Evolutionary conservation across 2,329 filamentous ascomycete genomes (phyloP), one percentile per base, ranked within the genome.

Genomic region (Hypoxylon sp.): DNA sequence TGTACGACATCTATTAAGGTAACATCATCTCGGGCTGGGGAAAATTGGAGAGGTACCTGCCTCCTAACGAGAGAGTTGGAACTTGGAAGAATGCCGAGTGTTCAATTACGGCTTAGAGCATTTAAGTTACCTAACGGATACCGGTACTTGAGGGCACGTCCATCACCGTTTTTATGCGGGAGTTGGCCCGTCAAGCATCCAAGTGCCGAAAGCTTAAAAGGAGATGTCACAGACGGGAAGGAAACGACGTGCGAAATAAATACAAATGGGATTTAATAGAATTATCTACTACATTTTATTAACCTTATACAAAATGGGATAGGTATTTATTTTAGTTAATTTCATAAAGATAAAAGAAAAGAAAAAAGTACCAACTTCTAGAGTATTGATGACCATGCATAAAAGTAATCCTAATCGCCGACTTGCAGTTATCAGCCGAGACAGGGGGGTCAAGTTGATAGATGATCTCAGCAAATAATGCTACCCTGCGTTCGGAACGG

Each of bases 101-200:
- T 9, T 21, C 29, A n/a, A 19, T 5, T 45, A 54, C n/a, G 35
- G 36, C 38, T 46, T 43, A 57, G 30, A 16, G 11, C 34, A 45
- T 48, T 52, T 45, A 31, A 51, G 38, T 56, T 54, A 51, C 54
- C 54, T 54, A 57, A 57, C 41, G 26, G 20, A 27, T 42, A 21
- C 42, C 41, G 37, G 46, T 55, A 43, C 21, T 38, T 49, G 20
- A 27, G 29, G 13, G 12, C 25, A 9, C 31, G 12, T 25, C 12
- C 6, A 7, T 15, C 16, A 32, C 35, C 25, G 26, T 41, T 47
- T 9, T 31, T 19, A 9, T 9, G 21, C 36, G 32, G 53, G 29
- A 52, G 30, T 42, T 29, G 40, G 36, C 29, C 35, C 45, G 21
- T 44, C 32, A 31, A 16, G 17, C 8, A n/a, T 27, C 16, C 35